phyloP scores from a whole-genome alignment of 2,329 filamentous ascomycete genomes.

The Fusarium floridanum region DNA sequence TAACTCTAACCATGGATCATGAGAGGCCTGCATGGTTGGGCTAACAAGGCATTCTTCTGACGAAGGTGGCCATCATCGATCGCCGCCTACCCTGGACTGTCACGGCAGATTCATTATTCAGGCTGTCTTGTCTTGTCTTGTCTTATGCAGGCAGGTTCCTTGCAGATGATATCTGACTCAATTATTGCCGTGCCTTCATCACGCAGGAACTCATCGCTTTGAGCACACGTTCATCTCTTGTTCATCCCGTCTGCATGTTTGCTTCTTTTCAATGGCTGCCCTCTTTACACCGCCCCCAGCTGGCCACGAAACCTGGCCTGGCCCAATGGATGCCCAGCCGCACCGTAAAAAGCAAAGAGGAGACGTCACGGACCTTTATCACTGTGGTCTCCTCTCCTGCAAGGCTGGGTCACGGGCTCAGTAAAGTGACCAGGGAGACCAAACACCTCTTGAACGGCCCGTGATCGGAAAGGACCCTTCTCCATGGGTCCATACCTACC shows the following conservation, averaged over 20 bases:
- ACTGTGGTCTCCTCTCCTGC: neutral
- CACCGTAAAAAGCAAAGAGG: neutral
- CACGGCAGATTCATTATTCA: neutral
- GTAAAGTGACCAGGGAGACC: neutral
- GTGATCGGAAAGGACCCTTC: neutral
- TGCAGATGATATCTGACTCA: neutral
- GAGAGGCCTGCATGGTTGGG: constrained; percentile 8
- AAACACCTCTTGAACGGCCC: neutral
- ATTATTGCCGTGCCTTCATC: neutral
- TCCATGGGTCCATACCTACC: neutral
- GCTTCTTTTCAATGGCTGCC: constrained; percentile 1
- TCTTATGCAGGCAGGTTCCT: neutral
- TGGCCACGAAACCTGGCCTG: neutral
- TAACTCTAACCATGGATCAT: neutral
- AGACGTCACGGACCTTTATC: neutral
- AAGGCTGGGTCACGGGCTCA: neutral
- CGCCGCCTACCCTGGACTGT: neutral
- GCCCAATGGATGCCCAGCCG: neutral
- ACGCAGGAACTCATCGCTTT: neutral
- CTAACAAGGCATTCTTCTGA: constrained; percentile 12
- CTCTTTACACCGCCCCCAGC: neutral
- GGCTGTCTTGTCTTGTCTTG: neutral
- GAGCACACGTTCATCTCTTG: neutral
- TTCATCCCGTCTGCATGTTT: constrained; percentile 3
- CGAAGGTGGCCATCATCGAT: neutral